These are phyloP conservation scores for Aspergillus melleus DNA, from an alignment of 2,329 filamentous ascomycete species.

Conservation along the genomic window DNA sequence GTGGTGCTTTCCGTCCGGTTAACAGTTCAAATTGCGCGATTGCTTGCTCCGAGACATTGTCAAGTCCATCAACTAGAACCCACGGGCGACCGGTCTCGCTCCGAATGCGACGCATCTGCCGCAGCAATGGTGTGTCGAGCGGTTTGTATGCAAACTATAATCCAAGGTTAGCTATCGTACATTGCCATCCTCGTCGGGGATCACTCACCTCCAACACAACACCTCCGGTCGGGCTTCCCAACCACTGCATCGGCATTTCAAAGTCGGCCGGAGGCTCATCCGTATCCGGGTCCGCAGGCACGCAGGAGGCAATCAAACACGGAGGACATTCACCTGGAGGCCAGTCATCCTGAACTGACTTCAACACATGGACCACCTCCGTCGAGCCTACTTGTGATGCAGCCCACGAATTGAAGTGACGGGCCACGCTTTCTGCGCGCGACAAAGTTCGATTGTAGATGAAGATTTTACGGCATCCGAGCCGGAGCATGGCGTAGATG, in stretches of 20 bases:
- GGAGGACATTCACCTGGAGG: constrained; percentile 63
- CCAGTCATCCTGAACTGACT: constrained; percentile 62
- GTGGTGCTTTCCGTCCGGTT: constrained; percentile 70
- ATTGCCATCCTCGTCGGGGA: not conserved
- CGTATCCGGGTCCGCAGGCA: constrained; percentile 68
- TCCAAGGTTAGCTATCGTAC: not conserved
- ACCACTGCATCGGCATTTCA: constrained; percentile 67
- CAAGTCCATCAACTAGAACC: constrained; percentile 74
- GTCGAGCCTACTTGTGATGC: constrained; percentile 38
- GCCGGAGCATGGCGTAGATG: constrained; percentile 74
- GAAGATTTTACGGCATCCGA: constrained; percentile 74
- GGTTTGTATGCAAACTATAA: constrained; percentile 64
- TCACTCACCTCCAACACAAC: constrained; percentile 66
- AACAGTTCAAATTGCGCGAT: constrained; percentile 82
- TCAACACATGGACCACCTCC: constrained; percentile 54
- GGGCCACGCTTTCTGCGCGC: constrained; percentile 67
- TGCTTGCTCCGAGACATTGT: constrained; percentile 74
- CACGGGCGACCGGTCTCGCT: constrained; percentile 57
- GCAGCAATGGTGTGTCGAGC: constrained; percentile 68
- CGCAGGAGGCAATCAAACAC: constrained; percentile 74
- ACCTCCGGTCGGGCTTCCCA: constrained; percentile 70
- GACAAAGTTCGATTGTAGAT: constrained; percentile 69
- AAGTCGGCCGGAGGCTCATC: constrained; percentile 68
- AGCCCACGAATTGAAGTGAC: constrained; percentile 64
- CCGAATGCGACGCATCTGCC: constrained; percentile 63